Evolutionary conservation across 306 rosid genomes (phyloP).

Genomic region (Herpetospermum pedunculosum): DNA sequence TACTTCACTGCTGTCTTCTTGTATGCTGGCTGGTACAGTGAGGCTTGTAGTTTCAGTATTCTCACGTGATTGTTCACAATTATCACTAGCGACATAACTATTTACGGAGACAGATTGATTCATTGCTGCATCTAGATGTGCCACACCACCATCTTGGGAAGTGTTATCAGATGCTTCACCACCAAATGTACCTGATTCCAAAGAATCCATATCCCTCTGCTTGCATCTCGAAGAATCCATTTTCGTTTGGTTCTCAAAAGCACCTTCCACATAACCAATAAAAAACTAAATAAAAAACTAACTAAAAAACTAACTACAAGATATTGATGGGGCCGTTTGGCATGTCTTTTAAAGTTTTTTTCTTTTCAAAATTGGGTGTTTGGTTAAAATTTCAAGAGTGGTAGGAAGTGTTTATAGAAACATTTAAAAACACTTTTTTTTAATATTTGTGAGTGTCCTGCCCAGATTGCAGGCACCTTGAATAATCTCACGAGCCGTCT

Average conservation of each 20-base stretch:
- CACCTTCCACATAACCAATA: conserved; percentile 16
- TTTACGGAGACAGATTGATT: conserved; percentile 10
- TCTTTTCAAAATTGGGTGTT: not conserved
- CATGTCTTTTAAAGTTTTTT: not conserved
- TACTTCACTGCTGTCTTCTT: conserved; percentile 17
- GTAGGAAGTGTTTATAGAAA: not conserved
- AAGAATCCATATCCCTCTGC: conserved; percentile 7
- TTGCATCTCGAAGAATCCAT: conserved; percentile 7
- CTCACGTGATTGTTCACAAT: conserved; percentile 7
- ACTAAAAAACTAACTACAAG: conserved; percentile 6
- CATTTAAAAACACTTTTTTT: not conserved
- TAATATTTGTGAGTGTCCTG: too few species aligned
- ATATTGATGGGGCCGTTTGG: not conserved
- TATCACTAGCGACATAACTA: conserved; percentile 9
- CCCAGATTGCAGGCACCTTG: too few species aligned
- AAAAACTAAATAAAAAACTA: conserved; percentile 3
- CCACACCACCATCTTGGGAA: conserved; percentile 5
- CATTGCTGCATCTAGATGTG: conserved; percentile 10
- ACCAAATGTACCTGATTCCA: conserved; percentile 2
- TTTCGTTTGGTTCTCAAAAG: conserved; percentile 26
- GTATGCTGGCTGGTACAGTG: conserved; percentile 2
- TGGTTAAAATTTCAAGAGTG: not conserved
- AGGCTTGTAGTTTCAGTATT: conserved; percentile 13
- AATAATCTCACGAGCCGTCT: too few species aligned
- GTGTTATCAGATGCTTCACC: conserved; percentile 11